A percentile compares a stretch with the other conserved stretches of the same genome.
Conservation (phyloP, 257 asterid genomes). For the Vinca minor region DNA sequence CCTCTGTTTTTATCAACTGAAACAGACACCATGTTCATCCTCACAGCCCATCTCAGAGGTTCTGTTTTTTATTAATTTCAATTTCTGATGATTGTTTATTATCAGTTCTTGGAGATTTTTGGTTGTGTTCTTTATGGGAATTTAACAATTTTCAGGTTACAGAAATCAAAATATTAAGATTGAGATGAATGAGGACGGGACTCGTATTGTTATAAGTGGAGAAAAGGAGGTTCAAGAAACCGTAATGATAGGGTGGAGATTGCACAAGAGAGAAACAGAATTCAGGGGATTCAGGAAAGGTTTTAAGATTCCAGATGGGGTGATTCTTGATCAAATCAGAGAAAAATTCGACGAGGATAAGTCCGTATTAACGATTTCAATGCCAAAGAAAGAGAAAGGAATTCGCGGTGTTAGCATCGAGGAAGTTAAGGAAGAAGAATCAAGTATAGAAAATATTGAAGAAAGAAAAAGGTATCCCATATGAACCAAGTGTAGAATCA, state of each 20-base stretch:
- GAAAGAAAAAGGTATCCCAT: not conserved
- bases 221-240: conserved; percentile 55
- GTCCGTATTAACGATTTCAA: conserved; percentile 43
- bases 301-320: conserved; percentile 66
- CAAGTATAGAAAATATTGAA: not conserved
- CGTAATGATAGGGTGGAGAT: conserved; percentile 46
- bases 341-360: conserved; percentile 54
- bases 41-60: conserved; percentile 77
- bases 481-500: conserved; percentile 1
- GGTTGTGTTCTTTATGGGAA: not conserved
- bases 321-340: conserved; percentile 54
- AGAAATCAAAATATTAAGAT: conserved; percentile 45
- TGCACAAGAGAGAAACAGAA: conserved; percentile 44
- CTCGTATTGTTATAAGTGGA: conserved; percentile 41
- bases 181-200: conserved; percentile 71
- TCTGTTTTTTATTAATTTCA: not conserved
- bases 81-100: no score
- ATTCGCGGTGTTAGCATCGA: conserved; percentile 42
- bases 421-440: conserved; percentile 42
- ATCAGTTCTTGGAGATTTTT: not conserved
- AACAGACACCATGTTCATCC: conserved; percentile 56
- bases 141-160: conserved; percentile 39
- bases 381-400: conserved; percentile 70
- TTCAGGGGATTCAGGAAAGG: conserved; percentile 52
- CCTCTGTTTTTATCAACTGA: conserved; percentile 55